Percentiles rank a stretch among this genome's conserved stretches.
phyloP scores from a whole-genome alignment of 352 stramenopile species.

The Hyaloperonospora brassicae region DNA sequence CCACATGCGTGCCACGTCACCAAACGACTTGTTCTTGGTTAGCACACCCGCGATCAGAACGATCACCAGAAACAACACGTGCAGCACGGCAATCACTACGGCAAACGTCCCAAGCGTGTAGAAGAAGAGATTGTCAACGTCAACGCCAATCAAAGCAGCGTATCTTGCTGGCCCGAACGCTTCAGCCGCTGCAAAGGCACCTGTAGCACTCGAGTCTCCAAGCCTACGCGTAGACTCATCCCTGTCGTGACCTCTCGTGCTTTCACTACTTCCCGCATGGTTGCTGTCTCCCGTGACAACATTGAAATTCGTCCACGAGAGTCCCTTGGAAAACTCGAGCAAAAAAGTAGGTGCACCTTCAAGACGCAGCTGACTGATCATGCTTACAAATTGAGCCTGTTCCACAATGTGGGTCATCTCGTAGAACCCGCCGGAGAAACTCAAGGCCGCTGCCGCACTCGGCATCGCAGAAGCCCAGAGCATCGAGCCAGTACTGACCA shows the following conservation, averaged over 20 bases:
- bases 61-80: conserved; percentile 55
- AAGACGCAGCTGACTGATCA: conserved; percentile 77
- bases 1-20: conserved; percentile 45
- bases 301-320: conserved; percentile 86
- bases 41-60: conserved; percentile 38
- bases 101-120: conserved; percentile 67
- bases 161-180: conserved; percentile 65
- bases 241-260: not conserved
- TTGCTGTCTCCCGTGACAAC: conserved; percentile 43
- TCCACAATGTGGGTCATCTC: conserved; percentile 84
- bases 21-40: conserved; percentile 57
- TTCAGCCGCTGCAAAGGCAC: conserved; percentile 20
- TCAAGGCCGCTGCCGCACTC: conserved; percentile 50
- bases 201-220: conserved; percentile 24
- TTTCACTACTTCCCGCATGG: conserved; percentile 8
- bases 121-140: conserved; percentile 66
- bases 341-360: conserved; percentile 69
- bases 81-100: conserved; percentile 47
- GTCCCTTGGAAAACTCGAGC: conserved; percentile 69
- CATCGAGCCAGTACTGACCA: conserved; percentile 52
- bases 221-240: conserved; percentile 23
- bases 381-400: conserved; percentile 76
- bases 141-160: conserved; percentile 53
- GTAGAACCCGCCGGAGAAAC: conserved; percentile 63
- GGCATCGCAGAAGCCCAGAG: conserved; percentile 64